These are phyloP conservation scores for Megacollybia marginata DNA, from an alignment of 768 basidiomycete genomes.

Conservation along the genomic window DNA sequence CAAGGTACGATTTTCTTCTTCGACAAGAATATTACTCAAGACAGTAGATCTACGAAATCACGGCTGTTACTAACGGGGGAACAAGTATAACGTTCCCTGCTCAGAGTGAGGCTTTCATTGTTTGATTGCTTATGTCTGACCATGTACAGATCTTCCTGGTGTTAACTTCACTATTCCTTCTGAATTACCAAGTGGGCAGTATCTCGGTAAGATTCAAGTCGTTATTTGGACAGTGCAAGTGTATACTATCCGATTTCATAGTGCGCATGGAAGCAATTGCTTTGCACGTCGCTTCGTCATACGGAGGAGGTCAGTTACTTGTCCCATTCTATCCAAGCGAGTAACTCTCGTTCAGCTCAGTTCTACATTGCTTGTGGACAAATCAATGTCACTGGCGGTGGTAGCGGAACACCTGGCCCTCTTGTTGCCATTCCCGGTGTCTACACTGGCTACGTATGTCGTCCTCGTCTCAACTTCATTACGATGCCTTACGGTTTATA, in stretches of 20 bases:
- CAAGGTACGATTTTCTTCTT: slow-evolving; percentile 15
- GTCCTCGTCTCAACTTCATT: background rate
- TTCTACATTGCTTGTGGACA: slow-evolving; percentile 20
- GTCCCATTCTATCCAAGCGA: no score
- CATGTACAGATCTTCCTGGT: background rate
- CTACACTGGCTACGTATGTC: slow-evolving; percentile 20
- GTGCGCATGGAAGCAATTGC: slow-evolving; percentile 11
- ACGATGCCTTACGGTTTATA: background rate
- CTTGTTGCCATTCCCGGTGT: slow-evolving; percentile 27
- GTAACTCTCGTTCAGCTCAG: background rate
- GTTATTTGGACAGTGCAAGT: background rate
- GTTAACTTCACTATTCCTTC: slow-evolving; percentile 8
- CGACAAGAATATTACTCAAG: background rate
- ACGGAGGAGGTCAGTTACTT: background rate
- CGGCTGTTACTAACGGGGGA: slow-evolving; percentile 39
- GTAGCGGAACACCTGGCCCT: slow-evolving; percentile 25
- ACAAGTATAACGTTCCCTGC: slow-evolving; percentile 38
- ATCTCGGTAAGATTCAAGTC: background rate
- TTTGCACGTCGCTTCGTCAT: slow-evolving; percentile 6
- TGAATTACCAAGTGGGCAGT: slow-evolving; percentile 8
- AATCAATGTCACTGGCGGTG: slow-evolving; percentile 17
- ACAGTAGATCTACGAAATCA: slow-evolving; percentile 31
- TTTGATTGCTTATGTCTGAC: background rate
- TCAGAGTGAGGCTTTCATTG: slow-evolving; percentile 20
- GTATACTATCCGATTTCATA: slow-evolving; percentile 1